Evolutionary conservation across 805 yeast genomes (phyloP).

Genomic region (Pichia occidentalis): DNA sequence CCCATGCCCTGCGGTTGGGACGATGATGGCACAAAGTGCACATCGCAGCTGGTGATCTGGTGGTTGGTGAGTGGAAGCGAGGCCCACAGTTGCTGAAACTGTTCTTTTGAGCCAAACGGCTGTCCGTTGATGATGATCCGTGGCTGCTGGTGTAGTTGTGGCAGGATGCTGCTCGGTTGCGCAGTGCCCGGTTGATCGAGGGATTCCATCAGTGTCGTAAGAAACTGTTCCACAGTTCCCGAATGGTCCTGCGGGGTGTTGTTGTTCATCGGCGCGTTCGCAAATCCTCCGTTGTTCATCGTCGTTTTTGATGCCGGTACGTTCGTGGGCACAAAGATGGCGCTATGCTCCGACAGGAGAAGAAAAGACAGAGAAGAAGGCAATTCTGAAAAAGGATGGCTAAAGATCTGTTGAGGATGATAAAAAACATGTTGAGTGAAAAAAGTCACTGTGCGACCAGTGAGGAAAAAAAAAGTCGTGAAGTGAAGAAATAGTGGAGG

Average conservation of each 20-base stretch:
- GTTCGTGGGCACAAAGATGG: no score
- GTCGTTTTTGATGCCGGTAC: no score
- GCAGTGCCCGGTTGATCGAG: slow-evolving; percentile 21
- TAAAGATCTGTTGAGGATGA: not conserved
- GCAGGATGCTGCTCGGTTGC: slow-evolving; percentile 26
- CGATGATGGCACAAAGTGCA: slow-evolving; percentile 53
- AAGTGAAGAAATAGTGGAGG: no score
- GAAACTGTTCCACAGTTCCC: slow-evolving; percentile 17
- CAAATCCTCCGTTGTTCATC: no score
- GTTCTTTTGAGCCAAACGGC: slow-evolving; percentile 44
- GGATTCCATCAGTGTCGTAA: slow-evolving; percentile 22
- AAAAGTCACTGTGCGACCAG: no score
- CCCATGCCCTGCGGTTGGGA: slow-evolving; percentile 12
- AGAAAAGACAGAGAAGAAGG: no score
- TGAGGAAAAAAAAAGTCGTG: no score
- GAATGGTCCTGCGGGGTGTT: slow-evolving; percentile 3
- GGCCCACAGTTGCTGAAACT: slow-evolving; percentile 57
- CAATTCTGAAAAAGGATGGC: no score
- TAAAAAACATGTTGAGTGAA: slow-evolving; percentile 4
- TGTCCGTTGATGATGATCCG: slow-evolving; percentile 55
- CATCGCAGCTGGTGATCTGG: slow-evolving; percentile 55
- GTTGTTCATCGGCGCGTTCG: not conserved
- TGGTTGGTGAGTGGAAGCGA: slow-evolving; percentile 53
- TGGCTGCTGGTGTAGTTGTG: slow-evolving; percentile 44
- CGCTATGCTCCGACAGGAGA: no score